phyloP scores from a whole-genome alignment of 257 asterid species.

The Primulina huaijiensis region DNA sequence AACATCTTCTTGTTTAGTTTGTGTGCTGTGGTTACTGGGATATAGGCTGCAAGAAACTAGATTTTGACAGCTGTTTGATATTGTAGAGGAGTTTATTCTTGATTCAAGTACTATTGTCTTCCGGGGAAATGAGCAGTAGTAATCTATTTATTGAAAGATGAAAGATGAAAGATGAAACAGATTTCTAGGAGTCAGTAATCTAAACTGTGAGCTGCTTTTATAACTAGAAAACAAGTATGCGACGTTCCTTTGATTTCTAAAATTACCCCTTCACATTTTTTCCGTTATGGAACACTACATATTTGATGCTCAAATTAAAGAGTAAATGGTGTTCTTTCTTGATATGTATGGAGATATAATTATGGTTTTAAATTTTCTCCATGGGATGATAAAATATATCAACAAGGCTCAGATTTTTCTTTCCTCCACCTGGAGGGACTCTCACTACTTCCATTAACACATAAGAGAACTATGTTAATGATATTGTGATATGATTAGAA shows the following conservation, averaged over 20 bases:
- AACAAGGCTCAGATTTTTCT: not conserved
- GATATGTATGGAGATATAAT: not conserved
- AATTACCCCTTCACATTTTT: no score
- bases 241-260: no score
- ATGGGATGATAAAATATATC: not conserved
- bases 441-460: no score
- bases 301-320: no score
- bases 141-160: no score
- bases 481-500: no score
- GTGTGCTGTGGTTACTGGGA: not conserved
- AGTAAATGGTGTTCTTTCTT: not conserved
- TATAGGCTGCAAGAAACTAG: not conserved
- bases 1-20: not conserved
- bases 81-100: not conserved
- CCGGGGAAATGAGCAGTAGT: not conserved
- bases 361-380: not conserved
- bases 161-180: no score
- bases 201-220: not conserved
- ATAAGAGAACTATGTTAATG: no score
- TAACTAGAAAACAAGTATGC: no score
- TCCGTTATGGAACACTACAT: no score
- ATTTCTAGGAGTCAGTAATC: not conserved
- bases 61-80: constrained; percentile 4
- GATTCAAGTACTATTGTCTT: not conserved
- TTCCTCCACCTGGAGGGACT: no score